Base-by-base conservation (phyloP, 2,329 filamentous ascomycete genomes). In the Colletotrichum lentis region DNA sequence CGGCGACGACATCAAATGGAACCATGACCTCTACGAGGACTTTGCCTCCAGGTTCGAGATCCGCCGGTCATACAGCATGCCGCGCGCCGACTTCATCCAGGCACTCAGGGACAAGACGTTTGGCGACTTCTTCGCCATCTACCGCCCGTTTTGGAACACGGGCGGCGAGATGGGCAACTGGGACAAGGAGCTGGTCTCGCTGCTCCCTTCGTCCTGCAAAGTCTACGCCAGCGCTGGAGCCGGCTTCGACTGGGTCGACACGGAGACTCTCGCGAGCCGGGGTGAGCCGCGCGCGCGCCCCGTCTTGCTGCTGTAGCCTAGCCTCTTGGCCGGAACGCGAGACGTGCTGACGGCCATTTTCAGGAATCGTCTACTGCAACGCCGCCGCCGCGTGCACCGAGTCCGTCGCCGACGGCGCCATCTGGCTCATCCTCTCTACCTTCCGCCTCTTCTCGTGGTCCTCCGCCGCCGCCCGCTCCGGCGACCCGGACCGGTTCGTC, bases 391-490 rank as follows among this genome's bases (percentile, higher is more conserved):
- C 65, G 1, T 68, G 65, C 50, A 68, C 65, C 7, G 65, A 68
- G 39, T 68, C 65, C 49, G 65, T 68, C 62, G 65, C 65, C 65
- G 65, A 68, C 43, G 65, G 65, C 54, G 65, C 65, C n/a, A 68
- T 68, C 27, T 68, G 65, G 65, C 65, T 68, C 37, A 39, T 68
- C n/a, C 63, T 68, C 37, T 68, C 65, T 18, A 60, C 46, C 20
- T 68, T 68, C 65, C 65, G 65, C 43, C 62, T 68, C 62, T 68
- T 68, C 62, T 68, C 65, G 5, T 68, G 65, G 65, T 68, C 65
- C 55, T 44, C 65, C 16, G 12, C 27, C 27, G 65, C 65, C 50
- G 65, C 65, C 35, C 65, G 65, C 43, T 68, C 65, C 5, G 65
- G 65, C 39, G 65, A 68, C 50, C 65, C 65, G n/a, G 65, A 65